phyloP scores from a whole-genome alignment of 345 rosid genomes.

The Populus nigra region DNA sequence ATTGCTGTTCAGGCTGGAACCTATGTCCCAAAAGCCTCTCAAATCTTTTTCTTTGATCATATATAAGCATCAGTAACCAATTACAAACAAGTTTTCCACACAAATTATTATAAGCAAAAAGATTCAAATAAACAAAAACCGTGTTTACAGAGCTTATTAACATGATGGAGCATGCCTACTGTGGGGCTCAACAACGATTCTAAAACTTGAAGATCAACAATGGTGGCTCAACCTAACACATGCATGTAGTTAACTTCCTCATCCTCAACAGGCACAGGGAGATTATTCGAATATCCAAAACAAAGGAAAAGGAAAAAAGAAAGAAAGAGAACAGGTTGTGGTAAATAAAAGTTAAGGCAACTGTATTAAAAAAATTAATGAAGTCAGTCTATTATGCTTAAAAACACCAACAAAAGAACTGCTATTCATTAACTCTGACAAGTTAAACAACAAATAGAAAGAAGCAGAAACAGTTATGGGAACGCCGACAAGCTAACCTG shows the following conservation, averaged over 20 bases:
- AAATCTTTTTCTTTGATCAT: neutral
- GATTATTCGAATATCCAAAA: neutral
- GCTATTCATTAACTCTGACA: neutral
- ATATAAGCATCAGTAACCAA: neutral
- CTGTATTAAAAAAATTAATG: neutral
- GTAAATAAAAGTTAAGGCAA: neutral
- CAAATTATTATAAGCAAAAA: neutral
- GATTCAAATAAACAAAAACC: conserved; percentile 5
- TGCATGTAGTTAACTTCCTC: neutral
- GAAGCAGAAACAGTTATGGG: neutral
- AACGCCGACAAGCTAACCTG: conserved; percentile 1
- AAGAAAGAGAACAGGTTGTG: neutral
- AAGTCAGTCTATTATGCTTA: neutral
- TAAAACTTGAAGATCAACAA: neutral
- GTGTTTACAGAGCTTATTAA: neutral
- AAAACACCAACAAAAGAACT: neutral
- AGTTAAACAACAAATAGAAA: neutral
- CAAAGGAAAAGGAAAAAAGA: neutral
- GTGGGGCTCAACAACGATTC: neutral
- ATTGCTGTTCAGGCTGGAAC: neutral
- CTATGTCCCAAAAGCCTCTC: neutral
- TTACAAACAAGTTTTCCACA: neutral
- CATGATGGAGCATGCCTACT: neutral
- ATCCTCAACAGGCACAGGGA: neutral
- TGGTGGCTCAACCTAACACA: neutral